Conservation (phyloP, 2,329 filamentous ascomycete genomes). For the Monosporascus sp. region DNA sequence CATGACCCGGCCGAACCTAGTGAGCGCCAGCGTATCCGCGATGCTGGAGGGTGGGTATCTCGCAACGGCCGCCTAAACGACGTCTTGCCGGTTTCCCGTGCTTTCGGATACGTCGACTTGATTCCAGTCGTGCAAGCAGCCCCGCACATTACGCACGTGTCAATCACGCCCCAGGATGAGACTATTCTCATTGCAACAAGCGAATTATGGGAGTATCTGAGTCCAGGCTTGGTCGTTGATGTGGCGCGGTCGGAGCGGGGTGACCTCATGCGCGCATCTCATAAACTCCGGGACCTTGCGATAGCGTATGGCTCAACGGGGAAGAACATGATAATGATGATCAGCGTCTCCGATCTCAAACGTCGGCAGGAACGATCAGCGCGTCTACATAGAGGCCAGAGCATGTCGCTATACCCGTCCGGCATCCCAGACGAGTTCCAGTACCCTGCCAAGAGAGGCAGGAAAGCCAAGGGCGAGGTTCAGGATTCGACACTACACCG, state of each 20-base stretch:
- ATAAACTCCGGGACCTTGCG: conserved; percentile 89
- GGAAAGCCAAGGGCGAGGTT: conserved; percentile 58
- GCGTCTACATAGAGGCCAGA: conserved; percentile 68
- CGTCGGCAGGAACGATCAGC: conserved; percentile 68
- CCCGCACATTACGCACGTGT: conserved; percentile 73
- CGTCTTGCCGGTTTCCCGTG: conserved; percentile 80
- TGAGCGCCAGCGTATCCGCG: conserved; percentile 84
- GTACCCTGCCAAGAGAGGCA: conserved; percentile 58
- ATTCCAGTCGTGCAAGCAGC: conserved; percentile 92
- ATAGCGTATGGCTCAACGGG: conserved; percentile 91
- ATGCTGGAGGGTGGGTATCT: conserved; percentile 93
- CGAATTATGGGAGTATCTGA: conserved; percentile 93
- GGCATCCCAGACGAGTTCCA: conserved; percentile 66
- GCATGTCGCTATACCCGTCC: conserved; percentile 78
- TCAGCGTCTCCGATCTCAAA: conserved; percentile 87
- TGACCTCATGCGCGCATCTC: conserved; percentile 90
- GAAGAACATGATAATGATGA: conserved; percentile 99
- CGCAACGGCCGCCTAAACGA: conserved; percentile 93
- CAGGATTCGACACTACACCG: conserved; percentile 82
- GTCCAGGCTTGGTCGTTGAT: conserved; percentile 85
- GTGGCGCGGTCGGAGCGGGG: conserved; percentile 79
- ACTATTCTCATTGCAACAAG: conserved; percentile 87
- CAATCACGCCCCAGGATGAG: conserved; percentile 82
- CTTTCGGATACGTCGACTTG: conserved; percentile 90
- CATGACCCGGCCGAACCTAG: conserved; percentile 85